Evolutionary conservation across 2,329 filamentous ascomycete genomes (phyloP).

Genomic region (Hypoxylon sp.): DNA sequence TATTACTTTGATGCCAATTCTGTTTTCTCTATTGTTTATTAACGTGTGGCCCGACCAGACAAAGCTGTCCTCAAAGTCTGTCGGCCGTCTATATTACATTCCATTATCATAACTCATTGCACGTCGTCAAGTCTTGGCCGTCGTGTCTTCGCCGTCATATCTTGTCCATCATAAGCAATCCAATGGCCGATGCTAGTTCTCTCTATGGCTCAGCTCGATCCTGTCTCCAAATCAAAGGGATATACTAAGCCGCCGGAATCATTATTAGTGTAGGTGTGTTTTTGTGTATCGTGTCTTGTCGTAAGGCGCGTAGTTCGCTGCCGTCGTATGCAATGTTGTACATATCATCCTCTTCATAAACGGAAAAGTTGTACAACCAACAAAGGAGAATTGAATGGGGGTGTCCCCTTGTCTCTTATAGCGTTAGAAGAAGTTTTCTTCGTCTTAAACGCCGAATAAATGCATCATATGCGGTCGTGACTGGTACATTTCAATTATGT

Average conservation of each 20-base stretch:
- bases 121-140: conserved; percentile 34
- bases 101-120: conserved; percentile 37
- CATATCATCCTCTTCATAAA: conserved; percentile 23
- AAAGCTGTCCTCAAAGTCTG: not conserved
- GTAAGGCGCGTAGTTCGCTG: conserved; percentile 24
- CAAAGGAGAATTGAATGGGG: conserved; percentile 28
- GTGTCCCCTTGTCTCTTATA: conserved; percentile 10
- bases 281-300: conserved; percentile 29
- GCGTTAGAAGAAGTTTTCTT: conserved; percentile 26
- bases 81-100: conserved; percentile 31
- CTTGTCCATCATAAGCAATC: conserved; percentile 23
- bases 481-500: conserved; percentile 6
- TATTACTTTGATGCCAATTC: not conserved
- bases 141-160: conserved; percentile 18
- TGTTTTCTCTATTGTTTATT: conserved; percentile 27
- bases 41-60: conserved; percentile 3
- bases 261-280: conserved; percentile 35
- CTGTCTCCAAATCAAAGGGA: conserved; percentile 21
- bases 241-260: conserved; percentile 28
- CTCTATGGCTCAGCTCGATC: conserved; percentile 5
- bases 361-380: conserved; percentile 35
- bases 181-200: conserved; percentile 19
- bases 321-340: conserved; percentile 40
- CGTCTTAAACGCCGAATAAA: conserved; percentile 22
- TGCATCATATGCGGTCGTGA: conserved; percentile 28